Conservation (phyloP, 176 grass and related monocot species). For the Aegilops speltoides region DNA sequence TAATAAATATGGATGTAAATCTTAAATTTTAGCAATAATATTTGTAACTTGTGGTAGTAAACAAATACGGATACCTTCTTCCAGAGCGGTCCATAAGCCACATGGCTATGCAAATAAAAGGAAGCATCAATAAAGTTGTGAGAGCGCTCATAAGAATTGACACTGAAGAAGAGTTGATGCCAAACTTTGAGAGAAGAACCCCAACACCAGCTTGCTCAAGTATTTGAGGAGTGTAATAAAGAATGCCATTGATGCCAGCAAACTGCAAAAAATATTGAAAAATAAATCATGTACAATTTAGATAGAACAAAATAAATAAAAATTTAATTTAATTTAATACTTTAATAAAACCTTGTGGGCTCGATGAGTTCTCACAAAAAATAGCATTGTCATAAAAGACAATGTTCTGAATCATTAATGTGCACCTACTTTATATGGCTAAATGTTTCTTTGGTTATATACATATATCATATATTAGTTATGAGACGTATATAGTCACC, state of each 20-base stretch:
- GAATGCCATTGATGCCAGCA: slow-evolving; percentile 65
- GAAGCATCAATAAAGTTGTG: slow-evolving; percentile 64
- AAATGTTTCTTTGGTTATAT: background rate
- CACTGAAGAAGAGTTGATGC: slow-evolving; percentile 41
- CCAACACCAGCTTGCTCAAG: slow-evolving; percentile 63
- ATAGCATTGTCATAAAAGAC: background rate
- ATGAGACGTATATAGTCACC: too few species aligned
- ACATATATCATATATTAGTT: background rate
- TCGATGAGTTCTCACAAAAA: background rate
- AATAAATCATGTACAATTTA: background rate
- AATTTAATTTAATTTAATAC: too few species aligned
- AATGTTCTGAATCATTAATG: background rate
- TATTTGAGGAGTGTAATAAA: slow-evolving; percentile 74
- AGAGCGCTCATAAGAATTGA: slow-evolving; percentile 72
- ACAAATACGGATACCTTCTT: slow-evolving; percentile 43
- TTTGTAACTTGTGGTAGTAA: background rate
- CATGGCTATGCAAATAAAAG: slow-evolving; percentile 62
- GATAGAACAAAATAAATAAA: background rate
- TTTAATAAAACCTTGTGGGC: background rate
- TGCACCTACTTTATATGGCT: too few species aligned
- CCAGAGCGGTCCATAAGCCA: slow-evolving; percentile 58
- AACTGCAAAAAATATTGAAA: slow-evolving; percentile 39
- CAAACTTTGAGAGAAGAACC: slow-evolving; percentile 46
- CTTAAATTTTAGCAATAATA: background rate
- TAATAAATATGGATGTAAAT: too few species aligned